These are phyloP conservation scores for Lodderomyces jiufengensis DNA, from an alignment of 1,139 yeast species.

Conservation along the genomic window DNA sequence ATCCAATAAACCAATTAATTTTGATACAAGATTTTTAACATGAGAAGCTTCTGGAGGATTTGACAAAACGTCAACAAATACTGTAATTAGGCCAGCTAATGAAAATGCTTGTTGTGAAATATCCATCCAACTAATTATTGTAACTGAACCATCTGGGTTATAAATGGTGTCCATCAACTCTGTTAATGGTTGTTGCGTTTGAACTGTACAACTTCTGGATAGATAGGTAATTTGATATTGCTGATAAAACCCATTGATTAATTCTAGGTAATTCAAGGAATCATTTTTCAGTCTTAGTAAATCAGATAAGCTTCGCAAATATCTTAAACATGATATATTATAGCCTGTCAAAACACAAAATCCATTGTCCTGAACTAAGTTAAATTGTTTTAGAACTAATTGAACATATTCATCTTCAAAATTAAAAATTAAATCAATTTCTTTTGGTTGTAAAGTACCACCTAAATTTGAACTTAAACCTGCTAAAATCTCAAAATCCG, in stretches of 20 bases:
- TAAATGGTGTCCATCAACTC: slow-evolving; percentile 11
- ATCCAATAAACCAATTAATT: slow-evolving; percentile 22
- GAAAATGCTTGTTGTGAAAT: slow-evolving; percentile 30
- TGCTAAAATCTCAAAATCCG: slow-evolving; percentile 60
- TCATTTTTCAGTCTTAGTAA: slow-evolving; percentile 29
- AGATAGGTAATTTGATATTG: slow-evolving; percentile 13
- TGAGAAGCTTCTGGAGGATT: slow-evolving; percentile 32
- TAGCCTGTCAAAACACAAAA: slow-evolving; percentile 57
- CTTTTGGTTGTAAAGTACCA: slow-evolving; percentile 53
- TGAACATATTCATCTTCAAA: slow-evolving; percentile 41
- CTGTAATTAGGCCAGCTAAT: slow-evolving; percentile 25
- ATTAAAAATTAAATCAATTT: slow-evolving; percentile 42
- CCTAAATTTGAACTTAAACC: slow-evolving; percentile 57
- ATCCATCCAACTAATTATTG: slow-evolving; percentile 31
- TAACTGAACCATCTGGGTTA: slow-evolving; percentile 6
- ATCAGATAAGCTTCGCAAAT: slow-evolving; percentile 48
- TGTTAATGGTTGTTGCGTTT: neutral
- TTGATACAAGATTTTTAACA: slow-evolving; percentile 24
- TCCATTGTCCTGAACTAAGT: slow-evolving; percentile 36
- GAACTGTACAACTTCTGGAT: slow-evolving; percentile 9
- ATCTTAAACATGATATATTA: slow-evolving; percentile 43
- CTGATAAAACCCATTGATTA: slow-evolving; percentile 24
- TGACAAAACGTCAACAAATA: slow-evolving; percentile 25
- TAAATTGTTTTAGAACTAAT: slow-evolving; percentile 26
- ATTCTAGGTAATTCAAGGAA: slow-evolving; percentile 20